phyloP scores from a whole-genome alignment of 257 asterid species.

The Penstemon davidsonii region DNA sequence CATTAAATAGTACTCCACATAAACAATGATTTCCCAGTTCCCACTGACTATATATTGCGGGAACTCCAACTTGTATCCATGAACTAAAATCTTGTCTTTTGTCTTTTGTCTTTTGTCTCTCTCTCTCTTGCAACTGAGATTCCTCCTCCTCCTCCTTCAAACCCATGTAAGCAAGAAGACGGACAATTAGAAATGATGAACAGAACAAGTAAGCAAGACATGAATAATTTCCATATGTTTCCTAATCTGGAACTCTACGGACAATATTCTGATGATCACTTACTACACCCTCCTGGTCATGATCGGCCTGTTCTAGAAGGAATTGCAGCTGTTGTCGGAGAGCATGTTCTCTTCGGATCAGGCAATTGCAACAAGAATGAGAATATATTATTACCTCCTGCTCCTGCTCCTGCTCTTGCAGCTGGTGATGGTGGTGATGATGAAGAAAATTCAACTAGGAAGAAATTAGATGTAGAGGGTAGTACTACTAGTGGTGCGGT shows the following conservation, averaged over 20 bases:
- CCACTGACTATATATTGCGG: slow-evolving; percentile 36
- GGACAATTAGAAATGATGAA: too few relatives aligned
- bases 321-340: slow-evolving; percentile 82
- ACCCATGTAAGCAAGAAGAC: not conserved
- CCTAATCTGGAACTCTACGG: slow-evolving; percentile 24
- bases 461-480: too few relatives aligned
- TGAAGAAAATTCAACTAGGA: not conserved
- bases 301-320: slow-evolving; percentile 60
- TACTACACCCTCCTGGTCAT: slow-evolving; percentile 13
- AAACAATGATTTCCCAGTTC: slow-evolving; percentile 13
- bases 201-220: too few relatives aligned
- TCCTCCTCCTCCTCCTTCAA: too few relatives aligned
- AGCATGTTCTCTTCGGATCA: slow-evolving; percentile 57
- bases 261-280: slow-evolving; percentile 4
- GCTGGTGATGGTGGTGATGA: not conserved
- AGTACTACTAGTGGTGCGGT: not conserved
- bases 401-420: too few relatives aligned
- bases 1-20: not conserved
- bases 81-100: slow-evolving; percentile 10
- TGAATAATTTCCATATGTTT: slow-evolving; percentile 20
- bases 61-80: slow-evolving; percentile 31
- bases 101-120: too few relatives aligned
- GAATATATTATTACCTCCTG: too few relatives aligned
- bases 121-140: too few relatives aligned
- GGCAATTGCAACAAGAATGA: not conserved